These are phyloP conservation scores for Amanita jacksonii DNA, from an alignment of 768 basidiomycete species.

Conservation along the genomic window DNA sequence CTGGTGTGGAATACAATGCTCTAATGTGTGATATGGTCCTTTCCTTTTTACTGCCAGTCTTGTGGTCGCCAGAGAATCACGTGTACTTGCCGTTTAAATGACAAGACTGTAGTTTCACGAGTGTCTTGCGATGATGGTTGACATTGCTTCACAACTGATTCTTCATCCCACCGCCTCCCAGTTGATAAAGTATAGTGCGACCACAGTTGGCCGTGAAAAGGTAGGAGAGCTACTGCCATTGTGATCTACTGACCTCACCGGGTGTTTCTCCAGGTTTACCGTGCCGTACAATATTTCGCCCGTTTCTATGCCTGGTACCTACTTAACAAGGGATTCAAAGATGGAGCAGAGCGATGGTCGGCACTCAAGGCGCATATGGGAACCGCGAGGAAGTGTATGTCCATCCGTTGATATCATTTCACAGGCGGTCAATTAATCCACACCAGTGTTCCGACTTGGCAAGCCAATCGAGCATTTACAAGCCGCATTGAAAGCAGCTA, in stretches of 20 bases:
- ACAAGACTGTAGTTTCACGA: conserved; percentile 5
- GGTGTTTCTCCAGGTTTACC: conserved; percentile 55
- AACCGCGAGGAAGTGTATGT: conserved; percentile 75
- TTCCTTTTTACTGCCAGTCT: not conserved
- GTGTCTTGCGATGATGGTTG: conserved; percentile 28
- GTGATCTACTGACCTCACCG: not conserved
- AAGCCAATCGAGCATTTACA: conserved; percentile 94
- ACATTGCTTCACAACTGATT: conserved; percentile 63
- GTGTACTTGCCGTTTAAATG: conserved; percentile 12
- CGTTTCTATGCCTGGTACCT: conserved; percentile 85
- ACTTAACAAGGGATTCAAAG: conserved; percentile 56
- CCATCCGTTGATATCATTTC: not conserved
- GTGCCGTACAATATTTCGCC: conserved; percentile 84
- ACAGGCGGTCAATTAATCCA: conserved; percentile 5
- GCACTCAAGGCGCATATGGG: conserved; percentile 83
- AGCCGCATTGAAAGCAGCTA: conserved; percentile 67
- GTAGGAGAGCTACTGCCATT: conserved; percentile 22
- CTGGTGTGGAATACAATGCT: no score
- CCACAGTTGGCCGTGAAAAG: conserved; percentile 90
- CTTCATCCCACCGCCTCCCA: conserved; percentile 79
- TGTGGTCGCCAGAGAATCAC: conserved; percentile 13
- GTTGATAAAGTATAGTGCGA: conserved; percentile 64
- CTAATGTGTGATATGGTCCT: no score
- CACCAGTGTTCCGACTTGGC: conserved; percentile 80
- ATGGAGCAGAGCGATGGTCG: conserved; percentile 66